Evolutionary conservation across 2,329 filamentous ascomycete species (phyloP).

Genomic region (Aspergillus novoparasiticus): DNA sequence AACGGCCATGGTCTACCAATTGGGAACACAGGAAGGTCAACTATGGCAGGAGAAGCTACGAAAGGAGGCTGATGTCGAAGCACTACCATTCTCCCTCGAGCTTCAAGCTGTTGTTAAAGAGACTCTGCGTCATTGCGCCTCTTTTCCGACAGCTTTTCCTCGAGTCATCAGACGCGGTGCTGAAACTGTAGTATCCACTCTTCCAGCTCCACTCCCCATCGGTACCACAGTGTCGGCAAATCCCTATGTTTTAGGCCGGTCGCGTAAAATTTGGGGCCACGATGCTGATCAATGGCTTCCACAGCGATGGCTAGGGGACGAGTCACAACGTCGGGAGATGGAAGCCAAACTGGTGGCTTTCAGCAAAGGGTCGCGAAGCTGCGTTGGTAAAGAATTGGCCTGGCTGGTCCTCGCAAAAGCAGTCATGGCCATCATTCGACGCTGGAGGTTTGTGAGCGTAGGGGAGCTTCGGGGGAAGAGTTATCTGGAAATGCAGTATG

Average conservation of each 20-base stretch:
- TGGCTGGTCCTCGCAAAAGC: constrained; percentile 17
- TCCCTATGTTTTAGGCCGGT: constrained; percentile 21
- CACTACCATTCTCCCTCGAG: constrained; percentile 2
- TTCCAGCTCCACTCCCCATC: constrained; percentile 15
- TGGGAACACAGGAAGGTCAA: constrained; percentile 17
- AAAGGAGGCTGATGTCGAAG: neutral
- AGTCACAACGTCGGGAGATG: constrained; percentile 16
- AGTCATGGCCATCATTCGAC: constrained; percentile 11
- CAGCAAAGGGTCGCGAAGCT: constrained; percentile 21
- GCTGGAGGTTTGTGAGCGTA: constrained; percentile 15
- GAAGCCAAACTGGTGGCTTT: constrained; percentile 21
- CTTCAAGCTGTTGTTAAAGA: constrained; percentile 24
- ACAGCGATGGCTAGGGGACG: constrained; percentile 20
- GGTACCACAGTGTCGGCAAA: constrained; percentile 24
- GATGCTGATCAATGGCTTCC: constrained; percentile 20
- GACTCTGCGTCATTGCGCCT: constrained; percentile 15
- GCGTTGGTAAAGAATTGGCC: constrained; percentile 21
- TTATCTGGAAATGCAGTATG: constrained; percentile 25
- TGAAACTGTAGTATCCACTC: constrained; percentile 14
- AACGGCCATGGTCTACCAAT: constrained; percentile 17
- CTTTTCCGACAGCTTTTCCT: constrained; percentile 23
- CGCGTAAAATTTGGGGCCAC: constrained; percentile 19
- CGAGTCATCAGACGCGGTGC: constrained; percentile 20
- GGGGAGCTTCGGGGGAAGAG: constrained; percentile 17
- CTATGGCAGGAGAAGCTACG: constrained; percentile 21